These are phyloP conservation scores for Gamarada debralockiae DNA, from an alignment of 495 filamentous ascomycete species.

Conservation along the genomic window DNA sequence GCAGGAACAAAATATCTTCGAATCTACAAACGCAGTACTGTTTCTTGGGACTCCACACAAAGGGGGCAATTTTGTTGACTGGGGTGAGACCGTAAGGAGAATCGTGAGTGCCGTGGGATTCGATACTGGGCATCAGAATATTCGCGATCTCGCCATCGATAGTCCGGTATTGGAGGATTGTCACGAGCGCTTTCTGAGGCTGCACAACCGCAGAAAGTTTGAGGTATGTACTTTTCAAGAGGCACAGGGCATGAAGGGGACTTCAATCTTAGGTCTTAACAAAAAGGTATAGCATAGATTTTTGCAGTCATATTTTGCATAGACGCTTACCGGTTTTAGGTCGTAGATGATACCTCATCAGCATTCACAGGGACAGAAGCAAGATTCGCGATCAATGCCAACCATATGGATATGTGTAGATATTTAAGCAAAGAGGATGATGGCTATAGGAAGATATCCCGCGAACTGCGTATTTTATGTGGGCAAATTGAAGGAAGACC, in stretches of 20 bases:
- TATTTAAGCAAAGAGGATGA: no score
- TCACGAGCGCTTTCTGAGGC: constrained; percentile 13
- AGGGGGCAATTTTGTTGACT: constrained; percentile 9
- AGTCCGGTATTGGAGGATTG: constrained; percentile 7
- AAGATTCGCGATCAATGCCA: no score
- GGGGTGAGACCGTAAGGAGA: constrained; percentile 6
- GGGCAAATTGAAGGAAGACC: no score
- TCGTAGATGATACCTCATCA: no score
- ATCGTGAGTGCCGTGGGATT: constrained; percentile 9
- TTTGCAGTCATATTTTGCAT: no score
- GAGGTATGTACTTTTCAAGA: constrained; percentile 17
- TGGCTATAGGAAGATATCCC: no score
- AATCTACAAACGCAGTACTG: constrained; percentile 6
- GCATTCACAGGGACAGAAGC: no score
- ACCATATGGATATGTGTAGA: no score
- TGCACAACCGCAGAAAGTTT: constrained; percentile 2
- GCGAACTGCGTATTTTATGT: no score
- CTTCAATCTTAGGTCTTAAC: not conserved
- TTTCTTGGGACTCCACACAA: constrained; percentile 23
- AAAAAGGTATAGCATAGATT: no score
- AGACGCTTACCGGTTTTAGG: no score
- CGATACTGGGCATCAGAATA: constrained; percentile 5
- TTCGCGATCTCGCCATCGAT: constrained; percentile 4
- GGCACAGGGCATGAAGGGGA: constrained; percentile 2
- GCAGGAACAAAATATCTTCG: constrained; percentile 1